A percentile compares a stretch with the other conserved stretches of the same genome.
Conservation (phyloP, 2,329 filamentous ascomycete genomes). For the Acarospora socialis region DNA sequence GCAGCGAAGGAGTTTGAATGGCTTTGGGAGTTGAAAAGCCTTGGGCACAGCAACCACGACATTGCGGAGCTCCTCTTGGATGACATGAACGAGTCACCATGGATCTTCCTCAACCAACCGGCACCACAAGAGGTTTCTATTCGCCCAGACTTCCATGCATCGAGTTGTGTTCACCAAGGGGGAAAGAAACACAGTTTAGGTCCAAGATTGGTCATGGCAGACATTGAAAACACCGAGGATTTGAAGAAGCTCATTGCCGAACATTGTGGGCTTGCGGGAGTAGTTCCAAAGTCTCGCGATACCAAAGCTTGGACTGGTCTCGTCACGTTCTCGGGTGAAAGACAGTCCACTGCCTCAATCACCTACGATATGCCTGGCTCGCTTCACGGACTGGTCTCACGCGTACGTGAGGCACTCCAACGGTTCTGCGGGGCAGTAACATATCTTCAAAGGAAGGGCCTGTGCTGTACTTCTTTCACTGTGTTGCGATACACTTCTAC, state of each 20-base stretch:
- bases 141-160: not conserved
- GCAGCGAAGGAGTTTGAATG: not conserved
- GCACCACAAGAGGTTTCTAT: not conserved
- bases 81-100: conserved; percentile 1
- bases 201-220: not conserved
- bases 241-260: not conserved
- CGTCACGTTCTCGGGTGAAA: no score
- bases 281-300: conserved; percentile 1
- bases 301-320: not conserved
- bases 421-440: not conserved
- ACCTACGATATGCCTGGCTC: no score
- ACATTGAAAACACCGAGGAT: conserved; percentile 1
- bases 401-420: not conserved
- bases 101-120: not conserved
- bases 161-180: conserved; percentile 1
- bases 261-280: conserved; percentile 1
- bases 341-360: no score
- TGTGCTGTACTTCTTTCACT: conserved; percentile 1
- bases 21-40: conserved; percentile 1
- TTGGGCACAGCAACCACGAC: not conserved
- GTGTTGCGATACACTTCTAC: not conserved
- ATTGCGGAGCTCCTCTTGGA: conserved; percentile 1
- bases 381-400: not conserved
- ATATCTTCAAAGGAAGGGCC: conserved; percentile 1
- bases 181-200: not conserved